A percentile compares a stretch with the other conserved stretches of the same genome.
Evolutionary conservation across 2,329 filamentous ascomycete species (phyloP).

Genomic region (Fusarium sp.): DNA sequence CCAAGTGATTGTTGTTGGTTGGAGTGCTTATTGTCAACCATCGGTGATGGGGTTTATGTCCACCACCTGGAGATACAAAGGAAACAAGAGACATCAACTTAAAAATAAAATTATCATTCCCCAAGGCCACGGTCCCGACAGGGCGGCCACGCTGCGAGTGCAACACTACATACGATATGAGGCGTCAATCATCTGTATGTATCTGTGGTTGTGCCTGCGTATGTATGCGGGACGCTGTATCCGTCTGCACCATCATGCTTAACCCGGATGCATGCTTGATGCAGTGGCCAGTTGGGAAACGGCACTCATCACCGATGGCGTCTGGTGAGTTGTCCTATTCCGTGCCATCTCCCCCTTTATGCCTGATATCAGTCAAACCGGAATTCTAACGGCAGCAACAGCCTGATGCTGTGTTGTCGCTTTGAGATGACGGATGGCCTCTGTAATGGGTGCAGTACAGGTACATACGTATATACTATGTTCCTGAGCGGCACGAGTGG

Average conservation of each 20-base stretch:
- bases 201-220: constrained; percentile 29
- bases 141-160: constrained; percentile 23
- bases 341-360: constrained; percentile 12
- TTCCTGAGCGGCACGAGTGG: constrained; percentile 7
- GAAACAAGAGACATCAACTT: constrained; percentile 6
- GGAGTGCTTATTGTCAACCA: constrained; percentile 6
- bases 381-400: neutral
- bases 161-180: constrained; percentile 33
- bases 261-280: constrained; percentile 24
- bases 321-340: constrained; percentile 36
- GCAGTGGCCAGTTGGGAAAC: constrained; percentile 17
- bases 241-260: constrained; percentile 27
- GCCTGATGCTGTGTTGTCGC: constrained; percentile 29
- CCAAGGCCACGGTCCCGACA: constrained; percentile 7
- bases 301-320: constrained; percentile 19
- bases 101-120: neutral
- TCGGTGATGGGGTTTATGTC: neutral
- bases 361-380: constrained; percentile 16
- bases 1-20: constrained; percentile 15
- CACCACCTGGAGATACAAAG: neutral
- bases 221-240: constrained; percentile 25
- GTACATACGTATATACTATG: neutral
- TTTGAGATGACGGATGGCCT: constrained; percentile 15
- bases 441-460: neutral
- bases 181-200: constrained; percentile 14